phyloP scores from a whole-genome alignment of 129 eudicot genomes.

The Artemisia argyi region DNA sequence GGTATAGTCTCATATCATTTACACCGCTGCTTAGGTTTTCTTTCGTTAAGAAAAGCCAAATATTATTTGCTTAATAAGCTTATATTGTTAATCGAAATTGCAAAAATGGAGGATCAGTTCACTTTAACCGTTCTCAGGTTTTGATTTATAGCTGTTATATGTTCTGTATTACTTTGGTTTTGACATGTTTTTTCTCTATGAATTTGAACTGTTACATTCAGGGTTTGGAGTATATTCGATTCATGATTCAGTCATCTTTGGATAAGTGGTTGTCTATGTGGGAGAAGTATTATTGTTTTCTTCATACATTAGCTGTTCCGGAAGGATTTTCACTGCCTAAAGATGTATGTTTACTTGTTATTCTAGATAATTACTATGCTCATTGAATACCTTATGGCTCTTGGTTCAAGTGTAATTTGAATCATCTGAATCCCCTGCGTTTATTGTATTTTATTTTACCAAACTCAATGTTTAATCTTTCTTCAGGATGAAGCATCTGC shows the following conservation, averaged over 20 bases:
- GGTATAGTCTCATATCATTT: slow-evolving; percentile 25
- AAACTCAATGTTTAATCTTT: background rate
- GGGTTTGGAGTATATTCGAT: slow-evolving; percentile 58
- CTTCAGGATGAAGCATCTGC: slow-evolving; percentile 51
- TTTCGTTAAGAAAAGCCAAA: too few species aligned
- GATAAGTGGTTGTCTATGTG: slow-evolving; percentile 60
- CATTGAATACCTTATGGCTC: background rate
- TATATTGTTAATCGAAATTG: too few species aligned
- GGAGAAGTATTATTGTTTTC: slow-evolving; percentile 73
- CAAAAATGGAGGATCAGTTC: too few species aligned
- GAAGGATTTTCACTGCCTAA: slow-evolving; percentile 62
- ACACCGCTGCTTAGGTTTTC: background rate
- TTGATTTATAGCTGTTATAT: too few species aligned
- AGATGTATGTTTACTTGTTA: slow-evolving; percentile 36
- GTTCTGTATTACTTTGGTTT: background rate
- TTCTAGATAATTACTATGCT: background rate
- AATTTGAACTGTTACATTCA: slow-evolving; percentile 15
- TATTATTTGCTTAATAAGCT: too few species aligned
- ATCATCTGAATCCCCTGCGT: too few species aligned
- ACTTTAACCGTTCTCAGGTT: too few species aligned
- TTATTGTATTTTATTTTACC: background rate
- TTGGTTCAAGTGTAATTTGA: background rate
- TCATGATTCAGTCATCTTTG: slow-evolving; percentile 46
- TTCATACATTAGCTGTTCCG: slow-evolving; percentile 63
- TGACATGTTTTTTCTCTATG: background rate